Base-by-base conservation (phyloP, 192 early-diverging fungal genomes). In the Backusella westeae region DNA sequence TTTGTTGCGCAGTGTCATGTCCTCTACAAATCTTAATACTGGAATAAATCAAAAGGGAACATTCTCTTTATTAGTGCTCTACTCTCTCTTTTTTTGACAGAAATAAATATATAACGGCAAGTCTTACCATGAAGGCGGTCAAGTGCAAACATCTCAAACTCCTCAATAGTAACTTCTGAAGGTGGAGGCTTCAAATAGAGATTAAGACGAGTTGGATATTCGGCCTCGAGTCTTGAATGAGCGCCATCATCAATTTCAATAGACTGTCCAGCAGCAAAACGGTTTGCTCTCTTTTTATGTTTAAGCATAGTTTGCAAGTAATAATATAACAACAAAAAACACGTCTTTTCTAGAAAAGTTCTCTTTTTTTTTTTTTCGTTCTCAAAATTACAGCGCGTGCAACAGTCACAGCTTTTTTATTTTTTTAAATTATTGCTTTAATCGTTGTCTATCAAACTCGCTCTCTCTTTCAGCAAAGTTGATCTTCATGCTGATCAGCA, bases 11-110 rank as follows among this genome's bases (percentile, higher is more conserved):
- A 97, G 81, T 72, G 85, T 87, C 39, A 94, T 94, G 21, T 89
- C 93, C 73, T 97, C 95, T 52, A 99, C 83, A 17, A 92, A 85
- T 67, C 93, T 90, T 53, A 98, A 90, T 29, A 99, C 94, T 90
- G 53, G 0, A 26, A 23, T 12, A 49, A 32, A 32, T 32, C 32
- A 32, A 32, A 32, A 32, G 32, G 32, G 32, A 9, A 29, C 12
- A 0, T 21, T 74, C 53, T 42, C 3, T 74, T n/a, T 74, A 21
- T 32, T n/a, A 32, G 17, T 65, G 1, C 6, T 8, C 12, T 74
- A 1, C 14, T 73, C 23, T 34, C 29, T 29, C 29, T 29, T 1
- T 29, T 1, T 29, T 41, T 36, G 14, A 26, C 44, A 14, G 17
- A 69, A 35, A 19, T 0, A 12, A 23, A 35, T 17, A 70, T 5